Percentiles rank a stretch among this genome's conserved stretches.
phyloP scores from a whole-genome alignment of 1,284 basidiomycete species.

The Ceratobasidium sp. region DNA sequence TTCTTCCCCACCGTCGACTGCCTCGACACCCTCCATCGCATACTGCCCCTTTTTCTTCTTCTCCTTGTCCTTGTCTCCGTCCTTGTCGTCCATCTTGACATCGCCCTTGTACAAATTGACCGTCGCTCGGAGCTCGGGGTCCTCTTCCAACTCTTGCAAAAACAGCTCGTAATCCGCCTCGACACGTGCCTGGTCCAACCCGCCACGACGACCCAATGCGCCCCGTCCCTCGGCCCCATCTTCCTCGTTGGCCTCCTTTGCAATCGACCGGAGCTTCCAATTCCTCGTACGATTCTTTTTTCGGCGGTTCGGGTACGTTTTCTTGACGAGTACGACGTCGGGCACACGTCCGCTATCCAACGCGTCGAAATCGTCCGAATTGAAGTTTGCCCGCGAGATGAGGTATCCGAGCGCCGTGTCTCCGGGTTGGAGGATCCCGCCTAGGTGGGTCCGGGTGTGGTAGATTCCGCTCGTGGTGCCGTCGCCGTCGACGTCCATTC shows the following conservation, averaged over 20 bases:
- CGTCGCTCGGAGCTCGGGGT: constrained; percentile 87
- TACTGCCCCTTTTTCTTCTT: constrained; percentile 54
- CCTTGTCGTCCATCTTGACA: constrained; percentile 53
- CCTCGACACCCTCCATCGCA: constrained; percentile 45
- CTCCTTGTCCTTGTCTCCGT: constrained; percentile 71
- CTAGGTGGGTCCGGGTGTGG: constrained; percentile 96
- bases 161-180: constrained; percentile 98
- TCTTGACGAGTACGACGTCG: constrained; percentile 92
- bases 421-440: constrained; percentile 92
- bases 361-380: constrained; percentile 84
- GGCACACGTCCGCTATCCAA: constrained; percentile 79
- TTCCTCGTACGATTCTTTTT: constrained; percentile 87
- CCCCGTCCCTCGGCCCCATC: constrained; percentile 79
- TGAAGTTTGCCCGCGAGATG: constrained; percentile 90
- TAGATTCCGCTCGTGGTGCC: constrained; percentile 67
- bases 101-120: constrained; percentile 88
- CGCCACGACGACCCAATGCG: constrained; percentile 87
- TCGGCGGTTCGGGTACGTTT: constrained; percentile 92
- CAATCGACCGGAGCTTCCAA: constrained; percentile 93
- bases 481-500: constrained; percentile 54
- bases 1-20: constrained; percentile 54
- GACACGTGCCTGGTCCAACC: constrained; percentile 90
- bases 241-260: constrained; percentile 86
- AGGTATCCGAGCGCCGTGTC: constrained; percentile 93
- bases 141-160: constrained; percentile 94